Percentiles rank a stretch among this genome's conserved stretches.
Evolutionary conservation across 2,329 filamentous ascomycete species (phyloP).

Genomic region (Fusarium miscanthi): DNA sequence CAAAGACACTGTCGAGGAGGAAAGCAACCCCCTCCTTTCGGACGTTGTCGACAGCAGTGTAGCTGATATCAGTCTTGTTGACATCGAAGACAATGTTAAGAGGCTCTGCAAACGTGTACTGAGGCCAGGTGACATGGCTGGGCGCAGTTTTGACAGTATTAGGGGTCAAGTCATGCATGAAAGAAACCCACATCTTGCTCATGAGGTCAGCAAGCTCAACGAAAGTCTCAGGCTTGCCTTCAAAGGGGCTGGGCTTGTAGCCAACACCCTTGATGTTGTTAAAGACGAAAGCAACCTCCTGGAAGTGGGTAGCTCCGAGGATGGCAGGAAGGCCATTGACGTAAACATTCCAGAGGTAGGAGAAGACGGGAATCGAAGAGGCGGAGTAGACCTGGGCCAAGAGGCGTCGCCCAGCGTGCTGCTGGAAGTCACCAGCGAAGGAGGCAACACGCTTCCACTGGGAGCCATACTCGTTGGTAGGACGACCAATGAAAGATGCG

Average conservation of each 20-base stretch:
- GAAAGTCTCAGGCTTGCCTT: constrained; percentile 52
- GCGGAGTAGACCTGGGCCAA: constrained; percentile 64
- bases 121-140: constrained; percentile 52
- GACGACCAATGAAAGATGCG: constrained; percentile 51
- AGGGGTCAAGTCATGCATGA: constrained; percentile 44
- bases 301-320: constrained; percentile 41
- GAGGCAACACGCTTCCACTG: constrained; percentile 67
- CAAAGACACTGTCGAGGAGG: constrained; percentile 43
- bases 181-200: constrained; percentile 63
- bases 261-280: constrained; percentile 60
- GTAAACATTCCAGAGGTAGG: constrained; percentile 66
- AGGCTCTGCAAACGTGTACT: constrained; percentile 54
- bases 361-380: constrained; percentile 54
- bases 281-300: constrained; percentile 45
- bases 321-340: constrained; percentile 58
- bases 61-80: constrained; percentile 54
- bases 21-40: constrained; percentile 56
- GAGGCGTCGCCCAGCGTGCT: constrained; percentile 66
- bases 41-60: constrained; percentile 59
- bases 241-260: constrained; percentile 51
- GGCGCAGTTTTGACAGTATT: constrained; percentile 5
- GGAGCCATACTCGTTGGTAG: constrained; percentile 50
- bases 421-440: constrained; percentile 63
- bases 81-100: constrained; percentile 63
- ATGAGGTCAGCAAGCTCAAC: constrained; percentile 58